Base-by-base conservation (phyloP, 306 rosid genomes). In the Quillaja saponaria region DNA sequence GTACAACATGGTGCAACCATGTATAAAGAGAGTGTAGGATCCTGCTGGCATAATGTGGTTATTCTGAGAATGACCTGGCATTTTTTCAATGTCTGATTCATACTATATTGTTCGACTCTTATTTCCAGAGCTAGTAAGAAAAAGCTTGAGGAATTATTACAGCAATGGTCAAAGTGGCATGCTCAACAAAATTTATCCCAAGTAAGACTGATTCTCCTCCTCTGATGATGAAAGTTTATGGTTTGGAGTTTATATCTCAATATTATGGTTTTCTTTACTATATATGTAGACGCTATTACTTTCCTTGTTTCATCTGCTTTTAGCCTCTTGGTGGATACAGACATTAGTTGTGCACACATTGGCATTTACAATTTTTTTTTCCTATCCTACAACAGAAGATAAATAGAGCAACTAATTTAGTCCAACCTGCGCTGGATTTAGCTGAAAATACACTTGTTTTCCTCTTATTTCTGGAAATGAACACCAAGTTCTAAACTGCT, bases 81-180 rank as follows among this genome's bases (percentile, higher is more conserved):
- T 28, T 44, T 31, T 65, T 59, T 50, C 17, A 12, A 40, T 34
- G 19, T 49, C 31, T 81, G 39, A 64, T 46, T 34, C 42, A 55
- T 73, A 31, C 54, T 34, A 49, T 25, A 5, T 62, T 33, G 50
- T 68, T 61, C 64, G 44, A 57, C 55, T 59, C 61, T 68, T 6
- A 6, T 5, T 70, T 64, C 15, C 80, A 94, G 99, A 75, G 82
- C 89, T 76, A 89, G 99, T 71, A 89, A 76, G 68, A 78, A 70
- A 47, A 94, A 87, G 81, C 99, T 94, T 59, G 87, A 94, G 68
- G 96, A 85, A 73, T 72, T 87, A 31, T 79, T 94, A 37, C 84
- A 68, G 71, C 89, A 87, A 64, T 94, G 99, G 99, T 94, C 99
- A 64, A 84, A 87, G 63, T 94, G 99, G 99, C 95, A 94, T 44